Base-by-base conservation (phyloP, 2,329 filamentous ascomycete genomes). In the Chaetomiaceae sp. region DNA sequence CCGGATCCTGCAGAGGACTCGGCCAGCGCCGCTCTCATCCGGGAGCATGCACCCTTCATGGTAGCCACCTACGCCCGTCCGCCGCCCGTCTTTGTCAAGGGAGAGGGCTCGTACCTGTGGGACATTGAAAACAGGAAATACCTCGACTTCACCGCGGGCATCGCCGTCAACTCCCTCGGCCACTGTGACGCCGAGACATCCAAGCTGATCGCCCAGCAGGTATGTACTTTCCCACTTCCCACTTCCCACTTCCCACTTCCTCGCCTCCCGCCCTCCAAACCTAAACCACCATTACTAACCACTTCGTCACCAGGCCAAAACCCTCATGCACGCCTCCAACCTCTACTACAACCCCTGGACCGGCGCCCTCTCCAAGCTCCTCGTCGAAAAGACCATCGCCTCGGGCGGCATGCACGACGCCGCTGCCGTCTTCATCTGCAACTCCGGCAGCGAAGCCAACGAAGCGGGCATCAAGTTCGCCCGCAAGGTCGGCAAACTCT, bases 271-370 rank as follows among this genome's bases (percentile, higher is more conserved):
- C 14, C 14, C 34, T 21, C n/a, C 7, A 47, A 5, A 34, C 30
- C n/a, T 11, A 4, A 10, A 27, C 13, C 2, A 5, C 34, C n/a
- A 27, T 8, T 23, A 16, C 11, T 29, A 1, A 20, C 14, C 23
- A 18, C 23, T 21, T n/a, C 10, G 29, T 4, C 6, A 57, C 38
- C 53, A 81, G 82, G 78, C 85, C 27, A 77, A 86, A 65, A 90
- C 85, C 7, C 81, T 99, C 45, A 80, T 96, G 52, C 94, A 99
- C 71, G 87, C 89, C 42, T 96, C 90, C 10, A 99, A 99, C 70
- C 81, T 99, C 18, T 99, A 97, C 79, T 88, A 96, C 73, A 99
- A 97, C 72, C 86, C 87, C 2, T 96, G 94, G 89, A 96, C 89
- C 1, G 92, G 92, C 29, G 84, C 86, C 2, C 82, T 99, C 48